Conservation (phyloP, 2,329 filamentous ascomycete species). For the Chaetomiaceae sp. region DNA sequence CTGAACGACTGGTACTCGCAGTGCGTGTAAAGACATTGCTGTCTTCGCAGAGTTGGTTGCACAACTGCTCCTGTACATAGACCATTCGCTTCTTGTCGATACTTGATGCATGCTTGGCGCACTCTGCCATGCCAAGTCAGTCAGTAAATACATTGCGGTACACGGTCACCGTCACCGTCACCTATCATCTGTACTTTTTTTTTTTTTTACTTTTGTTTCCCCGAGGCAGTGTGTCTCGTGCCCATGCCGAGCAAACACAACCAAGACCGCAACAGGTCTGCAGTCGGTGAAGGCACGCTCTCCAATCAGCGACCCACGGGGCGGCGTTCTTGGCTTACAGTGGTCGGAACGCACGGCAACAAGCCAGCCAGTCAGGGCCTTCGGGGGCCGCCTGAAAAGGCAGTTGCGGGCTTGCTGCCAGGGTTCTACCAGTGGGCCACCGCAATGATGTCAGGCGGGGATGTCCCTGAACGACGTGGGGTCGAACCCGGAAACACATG, state of each 20-base stretch:
- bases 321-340: neutral
- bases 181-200: too few species aligned
- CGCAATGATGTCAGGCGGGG: neutral
- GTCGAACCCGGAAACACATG: too few species aligned
- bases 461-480: neutral
- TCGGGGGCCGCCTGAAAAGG: neutral
- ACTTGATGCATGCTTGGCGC: slow-evolving; percentile 11
- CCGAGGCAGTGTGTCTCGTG: too few species aligned
- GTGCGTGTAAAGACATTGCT: slow-evolving; percentile 7
- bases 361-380: neutral
- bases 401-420: too few species aligned
- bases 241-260: too few species aligned
- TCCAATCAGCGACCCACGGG: neutral
- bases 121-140: neutral
- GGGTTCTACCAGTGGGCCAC: neutral
- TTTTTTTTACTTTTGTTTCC: too few species aligned
- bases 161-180: too few species aligned
- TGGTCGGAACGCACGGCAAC: neutral
- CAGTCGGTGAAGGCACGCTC: too few species aligned
- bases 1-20: slow-evolving; percentile 25
- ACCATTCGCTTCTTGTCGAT: slow-evolving; percentile 19
- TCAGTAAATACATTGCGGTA: neutral
- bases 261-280: too few species aligned
- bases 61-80: slow-evolving; percentile 10
- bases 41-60: too few species aligned